phyloP scores from a whole-genome alignment of 1,284 basidiomycete species.

The Vanrija humicola region DNA sequence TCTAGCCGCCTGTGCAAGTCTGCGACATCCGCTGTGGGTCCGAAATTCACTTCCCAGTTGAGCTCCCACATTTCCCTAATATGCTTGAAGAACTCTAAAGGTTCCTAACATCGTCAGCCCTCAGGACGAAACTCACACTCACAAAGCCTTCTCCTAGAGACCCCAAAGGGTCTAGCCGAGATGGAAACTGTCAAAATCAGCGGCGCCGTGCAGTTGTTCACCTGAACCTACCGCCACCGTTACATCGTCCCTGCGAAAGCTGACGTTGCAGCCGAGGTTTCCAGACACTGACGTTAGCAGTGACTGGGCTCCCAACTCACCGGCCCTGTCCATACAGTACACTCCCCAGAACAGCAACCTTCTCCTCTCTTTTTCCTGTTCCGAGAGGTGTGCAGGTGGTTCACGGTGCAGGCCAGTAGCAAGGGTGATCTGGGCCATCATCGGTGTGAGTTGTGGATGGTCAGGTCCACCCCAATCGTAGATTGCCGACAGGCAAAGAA shows the following conservation, averaged over 20 bases:
- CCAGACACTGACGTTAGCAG: not conserved
- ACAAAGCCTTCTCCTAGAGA: constrained; percentile 1
- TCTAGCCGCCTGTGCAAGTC: constrained; percentile 2
- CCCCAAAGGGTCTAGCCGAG: not conserved
- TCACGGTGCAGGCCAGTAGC: not conserved
- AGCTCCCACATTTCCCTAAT: not conserved
- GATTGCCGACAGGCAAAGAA: constrained; percentile 3
- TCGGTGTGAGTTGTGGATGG: not conserved
- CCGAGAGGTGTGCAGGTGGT: not conserved
- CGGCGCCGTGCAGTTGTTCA: no score
- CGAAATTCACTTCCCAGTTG: not conserved
- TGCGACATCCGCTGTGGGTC: not conserved
- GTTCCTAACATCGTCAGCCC: not conserved
- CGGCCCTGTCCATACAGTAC: constrained; percentile 1
- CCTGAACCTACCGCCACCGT: not conserved
- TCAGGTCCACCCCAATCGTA: constrained; percentile 10
- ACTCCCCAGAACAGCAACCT: constrained; percentile 6
- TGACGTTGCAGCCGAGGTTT: not conserved
- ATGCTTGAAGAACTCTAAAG: not conserved
- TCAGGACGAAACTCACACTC: not conserved
- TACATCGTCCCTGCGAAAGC: constrained; percentile 1
- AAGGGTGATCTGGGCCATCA: not conserved
- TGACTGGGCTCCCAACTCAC: not conserved
- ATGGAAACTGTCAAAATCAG: not conserved
- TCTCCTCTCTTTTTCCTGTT: constrained; percentile 4